Evolutionary conservation across 1,284 basidiomycete genomes (phyloP), one percentile per base, ranked within the genome.

Genomic region (Ceratobasidium sp.): DNA sequence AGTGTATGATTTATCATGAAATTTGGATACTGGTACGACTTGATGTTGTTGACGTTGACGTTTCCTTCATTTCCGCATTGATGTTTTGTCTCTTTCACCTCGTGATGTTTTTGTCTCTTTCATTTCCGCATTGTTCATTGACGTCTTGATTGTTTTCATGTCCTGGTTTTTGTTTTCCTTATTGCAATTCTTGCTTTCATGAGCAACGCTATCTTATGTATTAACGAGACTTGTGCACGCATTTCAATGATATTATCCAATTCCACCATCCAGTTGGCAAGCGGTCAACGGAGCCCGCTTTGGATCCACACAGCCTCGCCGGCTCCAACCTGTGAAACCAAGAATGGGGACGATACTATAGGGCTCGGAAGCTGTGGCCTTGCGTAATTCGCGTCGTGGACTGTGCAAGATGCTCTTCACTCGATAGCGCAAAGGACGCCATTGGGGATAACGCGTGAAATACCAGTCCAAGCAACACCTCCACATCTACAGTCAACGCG

Each of bases 141-240:
- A n/a, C 37, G 6, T 59, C 22, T 37, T 49, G 41, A 39, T 43
- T 62, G 39, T 43, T 37, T 43, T 58, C 46, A 48, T 19, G 1
- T 1, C 19, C 16, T 19, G 16, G 46, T 41, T 43, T 37, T n/a
- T 43, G 2, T 48, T 63, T 46, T 64, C 39, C 27, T 65, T 71
- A 59, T 71, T 71, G 24, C 68, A 58, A 13, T 63, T 49, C 19
- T 48, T 66, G 64, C 54, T 66, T 13, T 56, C 56, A 43, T 34
- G 68, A 58, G 68, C 68, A 58, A 71, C 29, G 68, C 68, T 34
- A 59, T 71, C 29, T 37, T 72, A 72, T 72, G 69, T 72, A 72
- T 61, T 72, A 51, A 51, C 37, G 58, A 58, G 46, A 58, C 53
- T 31, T 58, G 41, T 69, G 68, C 54, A 71, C 56, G 54, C 56